Evolutionary conservation across 345 rosid genomes (phyloP), one percentile per base, ranked within the genome.

Genomic region (Aegle marmelos): DNA sequence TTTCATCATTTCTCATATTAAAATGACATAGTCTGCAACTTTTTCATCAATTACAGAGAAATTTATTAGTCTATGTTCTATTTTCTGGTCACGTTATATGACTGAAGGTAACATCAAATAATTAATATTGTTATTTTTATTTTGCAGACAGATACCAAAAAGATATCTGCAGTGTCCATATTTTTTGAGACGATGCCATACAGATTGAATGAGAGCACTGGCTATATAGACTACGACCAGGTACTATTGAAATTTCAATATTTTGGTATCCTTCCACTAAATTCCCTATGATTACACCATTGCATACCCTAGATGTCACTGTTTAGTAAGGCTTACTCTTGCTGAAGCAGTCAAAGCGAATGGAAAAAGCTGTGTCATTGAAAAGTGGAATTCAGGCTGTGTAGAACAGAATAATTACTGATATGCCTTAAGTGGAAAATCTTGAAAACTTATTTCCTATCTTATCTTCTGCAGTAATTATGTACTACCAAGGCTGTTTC

Each of bases 151-250:
- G 99, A 94, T 76, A 96, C 99, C 81, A 96, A 96, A 83, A 96
- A 96, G 82, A 94, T 96, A 75, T 96, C 98, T 79, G 99, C 98
- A 70, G 99, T 96, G 54, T 96, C 99, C 30, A 91, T 96, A 88
- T 96, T 96, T 86, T 96, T 96, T 34, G 98, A 96, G 90, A 96
- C 99, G 62, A 94, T 96, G 97, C 99, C 99, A 6, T 96, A 96
- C 83, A 87, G 98, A 81, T 84, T 96, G 90, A 84, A 96, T 71
- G 98, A 96, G 88, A 90, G 89, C 89, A 96, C 98, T 64, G 99
- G 99, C 80, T 94, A 85, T 73, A 94, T 96, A 59, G 99, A 96
- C 83, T 94, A 96, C 58, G 99, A 96, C 68, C 98, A 96, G 99
- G 99, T 94, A 86, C 10, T 39, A 4, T 76, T 63, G 36, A 64